phyloP scores from a whole-genome alignment of 2,329 filamentous ascomycete species.

The Byssoonygena ceratinophila region DNA sequence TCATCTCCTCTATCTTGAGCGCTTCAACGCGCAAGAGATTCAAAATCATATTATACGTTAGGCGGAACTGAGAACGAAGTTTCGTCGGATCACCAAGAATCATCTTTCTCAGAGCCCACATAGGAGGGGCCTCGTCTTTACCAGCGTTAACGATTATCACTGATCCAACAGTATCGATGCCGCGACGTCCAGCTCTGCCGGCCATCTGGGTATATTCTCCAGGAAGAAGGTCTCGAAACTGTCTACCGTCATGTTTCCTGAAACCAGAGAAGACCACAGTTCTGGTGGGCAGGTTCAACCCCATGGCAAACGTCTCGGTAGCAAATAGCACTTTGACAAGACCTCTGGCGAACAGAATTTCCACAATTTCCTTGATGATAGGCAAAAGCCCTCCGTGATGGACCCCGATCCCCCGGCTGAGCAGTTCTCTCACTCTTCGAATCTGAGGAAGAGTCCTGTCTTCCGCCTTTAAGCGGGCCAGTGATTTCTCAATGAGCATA shows the following conservation, averaged over 20 bases:
- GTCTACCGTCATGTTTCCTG: slow-evolving; percentile 87
- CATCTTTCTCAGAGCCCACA: slow-evolving; percentile 75
- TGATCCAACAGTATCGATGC: slow-evolving; percentile 81
- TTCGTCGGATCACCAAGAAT: slow-evolving; percentile 94
- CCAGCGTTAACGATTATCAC: slow-evolving; percentile 83
- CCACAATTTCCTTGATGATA: slow-evolving; percentile 95
- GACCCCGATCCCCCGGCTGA: slow-evolving; percentile 82
- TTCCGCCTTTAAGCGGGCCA: slow-evolving; percentile 81
- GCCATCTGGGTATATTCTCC: slow-evolving; percentile 99
- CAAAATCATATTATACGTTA: slow-evolving; percentile 99
- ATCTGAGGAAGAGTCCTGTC: slow-evolving; percentile 89
- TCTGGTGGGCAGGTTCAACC: slow-evolving; percentile 84
- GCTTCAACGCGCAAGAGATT: slow-evolving; percentile 92
- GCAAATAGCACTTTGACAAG: slow-evolving; percentile 95
- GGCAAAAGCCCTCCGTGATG: slow-evolving; percentile 90
- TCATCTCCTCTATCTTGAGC: slow-evolving; percentile 98
- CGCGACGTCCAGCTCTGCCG: slow-evolving; percentile 82
- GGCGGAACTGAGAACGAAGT: slow-evolving; percentile 83
- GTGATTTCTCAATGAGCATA: slow-evolving; percentile 92
- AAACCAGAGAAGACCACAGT: slow-evolving; percentile 97
- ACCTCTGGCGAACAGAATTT: slow-evolving; percentile 89
- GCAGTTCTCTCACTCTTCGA: slow-evolving; percentile 69
- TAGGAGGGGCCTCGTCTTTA: slow-evolving; percentile 77
- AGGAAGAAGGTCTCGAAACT: slow-evolving; percentile 79
- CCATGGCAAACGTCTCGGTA: slow-evolving; percentile 98